Evolutionary conservation across 257 asterid species (phyloP).

Genomic region (Fraxinus quadrangulata): DNA sequence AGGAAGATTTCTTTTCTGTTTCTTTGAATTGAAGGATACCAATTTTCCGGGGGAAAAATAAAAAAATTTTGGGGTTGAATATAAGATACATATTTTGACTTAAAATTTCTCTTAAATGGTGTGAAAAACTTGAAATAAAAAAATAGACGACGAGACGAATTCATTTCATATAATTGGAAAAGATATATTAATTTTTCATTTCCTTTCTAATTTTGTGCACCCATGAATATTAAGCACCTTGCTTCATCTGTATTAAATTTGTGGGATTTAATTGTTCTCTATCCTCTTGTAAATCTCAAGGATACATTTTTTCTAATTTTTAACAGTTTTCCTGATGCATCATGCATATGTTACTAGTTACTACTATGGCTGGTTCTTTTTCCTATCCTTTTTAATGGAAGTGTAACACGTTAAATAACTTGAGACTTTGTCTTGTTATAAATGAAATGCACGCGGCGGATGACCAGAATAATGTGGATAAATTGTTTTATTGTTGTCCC

Average conservation of each 20-base stretch:
- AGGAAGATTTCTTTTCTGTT: background rate
- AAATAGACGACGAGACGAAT: background rate
- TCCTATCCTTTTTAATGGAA: background rate
- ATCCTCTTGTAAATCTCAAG: conserved; percentile 9
- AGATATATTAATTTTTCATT: background rate
- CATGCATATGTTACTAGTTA: background rate
- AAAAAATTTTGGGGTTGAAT: background rate
- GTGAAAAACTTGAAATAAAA: conserved; percentile 16
- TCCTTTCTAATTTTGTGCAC: background rate
- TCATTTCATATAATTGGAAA: background rate
- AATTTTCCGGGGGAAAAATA: background rate
- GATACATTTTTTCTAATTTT: background rate
- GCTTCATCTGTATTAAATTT: background rate
- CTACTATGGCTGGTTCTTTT: conserved; percentile 6
- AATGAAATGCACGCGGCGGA: background rate
- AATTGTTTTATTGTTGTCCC: conserved; percentile 19
- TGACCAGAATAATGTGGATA: no score
- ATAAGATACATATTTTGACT: background rate
- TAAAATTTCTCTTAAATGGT: conserved; percentile 13
- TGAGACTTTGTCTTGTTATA: conserved; percentile 2
- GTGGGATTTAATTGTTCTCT: background rate
- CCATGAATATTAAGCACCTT: background rate
- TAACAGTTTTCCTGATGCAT: background rate
- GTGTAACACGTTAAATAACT: conserved; percentile 9
- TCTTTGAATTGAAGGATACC: background rate